Evolutionary conservation across 1,284 basidiomycete genomes (phyloP).

Genomic region (Rhodofomes roseus): DNA sequence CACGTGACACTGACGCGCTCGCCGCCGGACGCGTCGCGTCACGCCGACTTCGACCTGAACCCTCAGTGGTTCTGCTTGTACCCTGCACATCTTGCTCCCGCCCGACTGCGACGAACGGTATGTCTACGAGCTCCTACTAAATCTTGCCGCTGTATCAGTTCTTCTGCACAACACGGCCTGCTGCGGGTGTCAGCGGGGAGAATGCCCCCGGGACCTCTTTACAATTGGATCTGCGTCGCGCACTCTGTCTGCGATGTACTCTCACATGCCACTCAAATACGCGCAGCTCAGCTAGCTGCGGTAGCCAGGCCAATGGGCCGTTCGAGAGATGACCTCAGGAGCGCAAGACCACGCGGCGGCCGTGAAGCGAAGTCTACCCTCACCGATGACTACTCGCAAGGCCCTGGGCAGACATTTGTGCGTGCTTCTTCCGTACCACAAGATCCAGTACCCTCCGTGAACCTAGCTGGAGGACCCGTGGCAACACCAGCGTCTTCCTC

Average conservation of each 20-base stretch:
- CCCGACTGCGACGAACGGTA: not conserved
- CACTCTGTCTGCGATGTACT: constrained; percentile 57
- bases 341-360: not conserved
- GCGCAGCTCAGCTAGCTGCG: constrained; percentile 43
- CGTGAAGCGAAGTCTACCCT: not conserved
- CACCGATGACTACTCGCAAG: not conserved
- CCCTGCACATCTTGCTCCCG: not conserved
- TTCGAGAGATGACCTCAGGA: not conserved
- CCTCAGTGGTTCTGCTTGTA: too few relatives aligned
- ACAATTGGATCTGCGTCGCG: constrained; percentile 67
- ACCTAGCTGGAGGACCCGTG: not conserved
- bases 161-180: not conserved
- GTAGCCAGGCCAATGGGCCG: constrained; percentile 8
- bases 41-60: not conserved
- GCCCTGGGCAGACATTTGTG: not conserved
- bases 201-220: constrained; percentile 67
- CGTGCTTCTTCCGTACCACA: not conserved
- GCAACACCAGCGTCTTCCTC: too few relatives aligned
- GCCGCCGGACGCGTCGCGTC: not conserved
- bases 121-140: not conserved
- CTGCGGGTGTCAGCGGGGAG: not conserved
- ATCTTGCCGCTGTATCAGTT: not conserved
- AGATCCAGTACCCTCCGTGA: not conserved
- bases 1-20: not conserved
- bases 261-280: constrained; percentile 55